Base-by-base conservation (phyloP, 805 yeast genomes). In the Zygosaccharomyces rouxii region DNA sequence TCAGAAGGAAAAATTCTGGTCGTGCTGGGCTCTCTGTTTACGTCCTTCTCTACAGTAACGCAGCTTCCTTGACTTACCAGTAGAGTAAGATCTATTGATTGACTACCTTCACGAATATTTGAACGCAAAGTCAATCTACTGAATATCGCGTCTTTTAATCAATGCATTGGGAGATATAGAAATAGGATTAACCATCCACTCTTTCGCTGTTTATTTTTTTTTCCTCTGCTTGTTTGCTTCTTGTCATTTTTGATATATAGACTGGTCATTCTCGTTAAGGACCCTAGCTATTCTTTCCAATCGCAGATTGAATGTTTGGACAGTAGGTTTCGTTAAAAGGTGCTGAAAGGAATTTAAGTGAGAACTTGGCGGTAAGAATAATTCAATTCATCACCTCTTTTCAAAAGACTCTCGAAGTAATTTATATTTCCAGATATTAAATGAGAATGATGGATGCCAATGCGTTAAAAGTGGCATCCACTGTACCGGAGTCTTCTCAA, bases 71-170 rank as follows among this genome's bases (percentile, higher is more conserved):
- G 11, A 2, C 28, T 25, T 25, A 25, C 28, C 10, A 25, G 28
- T 25, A 25, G 28, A 25, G 28, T 25, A 25, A 7, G 35, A 41
- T n/a, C 10, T 16, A 30, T 28, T 14, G 44, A 41, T 29, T 19
- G 13, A 41, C 35, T 18, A 19, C 10, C 23, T 23, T 5, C 35
- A 41, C 44, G 44, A 41, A 29, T 29, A 41, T 41, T 25, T 16
- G 5, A n/a, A n/a, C 19, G 37, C 44, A 41, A 11, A 29, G 44
- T 41, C 35, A 29, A 41, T 41, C 44, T 3, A 18, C 5, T 29
- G 26, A 19, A 33, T 19, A 41, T 41, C 44, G 44, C 44, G 44
- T 41, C 16, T 29, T 16, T 33, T 21, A 33, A 16, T 16, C 37
- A 16, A 33, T 33, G 10, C 21, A 9, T 14, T 33, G 21, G 37